phyloP scores from a whole-genome alignment of 208 protist species.

The Leishmania martiniquensis region DNA sequence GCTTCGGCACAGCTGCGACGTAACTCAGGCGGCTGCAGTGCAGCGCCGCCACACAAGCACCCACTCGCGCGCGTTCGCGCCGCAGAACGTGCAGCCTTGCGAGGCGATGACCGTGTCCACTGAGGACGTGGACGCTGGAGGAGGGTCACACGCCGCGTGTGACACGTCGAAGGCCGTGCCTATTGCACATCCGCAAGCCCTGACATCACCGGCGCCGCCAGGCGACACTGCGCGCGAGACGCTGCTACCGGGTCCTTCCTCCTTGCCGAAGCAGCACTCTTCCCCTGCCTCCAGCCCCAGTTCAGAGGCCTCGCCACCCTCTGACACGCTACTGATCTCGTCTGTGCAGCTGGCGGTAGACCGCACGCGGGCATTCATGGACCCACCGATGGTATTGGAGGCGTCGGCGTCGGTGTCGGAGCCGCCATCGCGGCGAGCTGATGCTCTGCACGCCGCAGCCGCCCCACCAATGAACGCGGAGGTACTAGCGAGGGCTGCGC shows the following conservation, averaged over 20 bases:
- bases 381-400: background rate
- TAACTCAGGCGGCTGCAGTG: background rate
- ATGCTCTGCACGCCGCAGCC: background rate
- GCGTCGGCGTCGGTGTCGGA: background rate
- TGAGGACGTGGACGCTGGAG: background rate
- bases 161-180: background rate
- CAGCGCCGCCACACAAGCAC: background rate
- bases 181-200: background rate
- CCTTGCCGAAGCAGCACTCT: background rate
- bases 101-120: background rate
- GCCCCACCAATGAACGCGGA: background rate
- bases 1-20: constrained; percentile 3
- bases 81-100: constrained; percentile 6
- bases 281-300: background rate
- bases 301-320: background rate
- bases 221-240: background rate
- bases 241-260: background rate
- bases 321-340: constrained; percentile 9
- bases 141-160: background rate
- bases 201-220: background rate
- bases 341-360: constrained; percentile 5
- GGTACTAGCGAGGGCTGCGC: background rate
- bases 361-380: constrained; percentile 14
- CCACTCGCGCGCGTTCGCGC: background rate
- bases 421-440: background rate